Evolutionary conservation across 495 filamentous ascomycete genomes (phyloP).

Genomic region (Jackrogersella minutella): DNA sequence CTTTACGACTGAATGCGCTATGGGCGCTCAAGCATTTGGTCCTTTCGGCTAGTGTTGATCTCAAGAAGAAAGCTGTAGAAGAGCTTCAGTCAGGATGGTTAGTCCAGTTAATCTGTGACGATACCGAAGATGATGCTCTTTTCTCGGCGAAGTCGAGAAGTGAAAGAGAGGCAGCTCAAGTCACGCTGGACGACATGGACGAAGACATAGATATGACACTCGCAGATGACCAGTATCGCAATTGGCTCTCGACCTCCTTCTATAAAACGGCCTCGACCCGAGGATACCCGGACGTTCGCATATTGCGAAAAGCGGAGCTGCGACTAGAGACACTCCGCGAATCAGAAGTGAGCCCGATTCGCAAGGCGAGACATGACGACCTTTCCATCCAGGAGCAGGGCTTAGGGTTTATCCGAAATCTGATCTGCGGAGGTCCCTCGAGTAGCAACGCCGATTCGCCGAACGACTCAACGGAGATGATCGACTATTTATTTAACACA

Average conservation of each 20-base stretch:
- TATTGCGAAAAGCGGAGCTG: slow-evolving; percentile 56
- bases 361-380: slow-evolving; percentile 77
- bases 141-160: slow-evolving; percentile 46
- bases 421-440: slow-evolving; percentile 74
- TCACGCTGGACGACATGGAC: slow-evolving; percentile 61
- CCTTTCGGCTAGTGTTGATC: slow-evolving; percentile 66
- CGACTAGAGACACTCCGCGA: slow-evolving; percentile 62
- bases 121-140: slow-evolving; percentile 60
- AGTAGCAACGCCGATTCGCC: slow-evolving; percentile 71
- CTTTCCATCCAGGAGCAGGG: slow-evolving; percentile 89
- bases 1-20: slow-evolving; percentile 78
- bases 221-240: slow-evolving; percentile 46
- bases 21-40: slow-evolving; percentile 95
- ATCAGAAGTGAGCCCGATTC: slow-evolving; percentile 61
- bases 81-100: slow-evolving; percentile 82
- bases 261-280: slow-evolving; percentile 34
- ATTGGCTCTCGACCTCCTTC: slow-evolving; percentile 40
- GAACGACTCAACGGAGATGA: slow-evolving; percentile 69
- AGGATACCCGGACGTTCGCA: slow-evolving; percentile 24
- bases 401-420: slow-evolving; percentile 85
- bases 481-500: slow-evolving; percentile 79
- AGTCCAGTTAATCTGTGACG: slow-evolving; percentile 72
- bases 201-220: slow-evolving; percentile 67
- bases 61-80: slow-evolving; percentile 78
- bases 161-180: slow-evolving; percentile 41